Conservation (phyloP, 495 filamentous ascomycete species). For the Terfezia claveryi region DNA sequence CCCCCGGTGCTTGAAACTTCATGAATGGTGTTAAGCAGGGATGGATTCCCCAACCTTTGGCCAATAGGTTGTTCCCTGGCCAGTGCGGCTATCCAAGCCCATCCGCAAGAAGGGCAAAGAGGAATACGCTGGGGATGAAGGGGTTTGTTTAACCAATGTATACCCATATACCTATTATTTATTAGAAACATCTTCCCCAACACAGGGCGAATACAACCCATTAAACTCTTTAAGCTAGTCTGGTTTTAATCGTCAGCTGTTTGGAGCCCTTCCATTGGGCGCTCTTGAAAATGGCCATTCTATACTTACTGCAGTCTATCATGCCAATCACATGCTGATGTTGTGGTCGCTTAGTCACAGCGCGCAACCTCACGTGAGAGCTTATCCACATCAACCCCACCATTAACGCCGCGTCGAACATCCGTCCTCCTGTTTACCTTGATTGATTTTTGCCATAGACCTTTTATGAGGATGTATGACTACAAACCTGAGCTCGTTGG, state of each 20-base stretch:
- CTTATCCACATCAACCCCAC: not conserved
- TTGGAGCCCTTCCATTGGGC: too few relatives aligned
- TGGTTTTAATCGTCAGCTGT: too few relatives aligned
- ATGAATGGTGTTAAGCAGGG: slow-evolving; percentile 20
- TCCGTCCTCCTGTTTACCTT: not conserved
- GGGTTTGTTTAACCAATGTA: too few relatives aligned
- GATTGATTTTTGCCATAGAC: not conserved
- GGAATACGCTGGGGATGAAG: not conserved
- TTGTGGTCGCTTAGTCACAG: too few relatives aligned
- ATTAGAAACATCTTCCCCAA: too few relatives aligned
- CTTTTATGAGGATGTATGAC: not conserved
- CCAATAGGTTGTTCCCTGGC: slow-evolving; percentile 15
- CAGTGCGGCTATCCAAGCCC: slow-evolving; percentile 11
- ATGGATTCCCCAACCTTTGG: slow-evolving; percentile 22
- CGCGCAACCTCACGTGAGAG: not conserved
- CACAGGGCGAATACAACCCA: too few relatives aligned
- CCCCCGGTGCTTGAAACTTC: slow-evolving; percentile 23
- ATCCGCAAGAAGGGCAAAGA: not conserved
- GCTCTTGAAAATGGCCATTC: too few relatives aligned
- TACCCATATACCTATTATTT: too few relatives aligned
- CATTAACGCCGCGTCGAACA: not conserved
- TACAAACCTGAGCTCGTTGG: not conserved
- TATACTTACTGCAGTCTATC: too few relatives aligned
- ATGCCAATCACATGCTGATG: too few relatives aligned
- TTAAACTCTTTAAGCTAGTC: too few relatives aligned